Evolutionary conservation across 495 filamentous ascomycete species (phyloP), one percentile per base, ranked within the genome.

Genomic region (Xylaria castorea): DNA sequence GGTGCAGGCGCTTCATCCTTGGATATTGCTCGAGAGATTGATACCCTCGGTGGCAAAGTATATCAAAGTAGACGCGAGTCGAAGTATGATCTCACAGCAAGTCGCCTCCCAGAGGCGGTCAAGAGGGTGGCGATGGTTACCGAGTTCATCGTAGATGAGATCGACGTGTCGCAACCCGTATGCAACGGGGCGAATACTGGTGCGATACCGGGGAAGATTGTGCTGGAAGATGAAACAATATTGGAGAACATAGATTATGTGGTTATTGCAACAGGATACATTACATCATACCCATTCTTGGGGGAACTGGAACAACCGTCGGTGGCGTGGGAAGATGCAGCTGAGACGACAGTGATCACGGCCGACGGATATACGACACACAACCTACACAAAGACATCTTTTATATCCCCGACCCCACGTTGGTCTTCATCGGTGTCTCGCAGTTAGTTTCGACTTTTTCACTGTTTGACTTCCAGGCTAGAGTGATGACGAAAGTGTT

Each of bases 311-410:
- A 88, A 70, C 77, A 84, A 42, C 81, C 80, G 6, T 64, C 63
- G 0, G 32, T 75, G 20, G 44, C 75, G 9, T 77, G 70, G 58
- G 69, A 76, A 30, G 73, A 85, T 1, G 85, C 89, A 0, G 79
- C 82, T 57, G 84, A 89, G 3, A 83, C 78, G 4, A 77, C 87
- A 0, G 75, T 93, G 5, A 85, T 92, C 1, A 91, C 91, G 5
- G 72, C 78, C 0, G 88, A 92, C 68, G 91, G 91, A 0, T 85
- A 82, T 3, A 89, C 89, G 75, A 76, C 90, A n/a, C 90, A 92
- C 75, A 92, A 93, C 74, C 73, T 92, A 5, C 87, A 92, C 79
- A 86, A 87, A 51, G 89, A 92, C 71, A 87, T 92, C 3, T 91
- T 91, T 75, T 92, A 90, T 74, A 91, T 91, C 55, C 84, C 86